These are phyloP conservation scores for Metarhizium rileyi DNA, from an alignment of 2,329 filamentous ascomycete species.

Conservation along the genomic window DNA sequence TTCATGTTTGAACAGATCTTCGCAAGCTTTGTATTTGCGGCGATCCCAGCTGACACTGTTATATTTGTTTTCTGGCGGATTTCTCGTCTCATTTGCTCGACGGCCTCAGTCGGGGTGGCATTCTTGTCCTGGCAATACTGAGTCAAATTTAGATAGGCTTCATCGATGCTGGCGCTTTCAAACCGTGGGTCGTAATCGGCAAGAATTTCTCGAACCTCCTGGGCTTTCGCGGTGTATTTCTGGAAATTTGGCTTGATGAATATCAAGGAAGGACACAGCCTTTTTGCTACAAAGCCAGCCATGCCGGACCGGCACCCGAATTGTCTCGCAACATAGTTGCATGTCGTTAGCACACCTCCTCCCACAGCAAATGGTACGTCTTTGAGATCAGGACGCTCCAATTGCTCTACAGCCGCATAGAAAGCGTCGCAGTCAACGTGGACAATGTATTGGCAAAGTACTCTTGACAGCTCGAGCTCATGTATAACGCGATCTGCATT, in stretches of 20 bases:
- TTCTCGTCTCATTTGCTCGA: constrained; percentile 67
- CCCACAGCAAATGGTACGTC: constrained; percentile 88
- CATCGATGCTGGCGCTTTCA: constrained; percentile 89
- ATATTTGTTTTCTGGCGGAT: constrained; percentile 69
- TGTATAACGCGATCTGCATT: constrained; percentile 73
- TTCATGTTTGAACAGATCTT: constrained; percentile 95
- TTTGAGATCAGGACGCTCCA: constrained; percentile 74
- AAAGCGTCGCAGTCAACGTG: constrained; percentile 98
- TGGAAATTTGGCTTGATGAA: constrained; percentile 77
- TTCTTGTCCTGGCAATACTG: constrained; percentile 64
- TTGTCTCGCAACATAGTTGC: constrained; percentile 82
- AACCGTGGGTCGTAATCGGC: constrained; percentile 84
- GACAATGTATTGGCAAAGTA: constrained; percentile 75
- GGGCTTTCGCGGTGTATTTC: constrained; percentile 85
- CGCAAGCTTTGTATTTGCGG: constrained; percentile 82
- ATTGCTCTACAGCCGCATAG: constrained; percentile 85
- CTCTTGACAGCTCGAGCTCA: constrained; percentile 67
- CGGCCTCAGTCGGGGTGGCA: constrained; percentile 60
- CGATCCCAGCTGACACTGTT: constrained; percentile 89
- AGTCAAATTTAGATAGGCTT: constrained; percentile 94
- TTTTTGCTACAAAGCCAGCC: constrained; percentile 92
- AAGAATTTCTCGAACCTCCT: constrained; percentile 74
- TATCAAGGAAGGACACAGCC: constrained; percentile 79
- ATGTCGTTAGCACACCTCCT: constrained; percentile 52
- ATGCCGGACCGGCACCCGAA: constrained; percentile 91